phyloP scores from a whole-genome alignment of 75 land plant species.

The Isoetes taiwanensis region DNA sequence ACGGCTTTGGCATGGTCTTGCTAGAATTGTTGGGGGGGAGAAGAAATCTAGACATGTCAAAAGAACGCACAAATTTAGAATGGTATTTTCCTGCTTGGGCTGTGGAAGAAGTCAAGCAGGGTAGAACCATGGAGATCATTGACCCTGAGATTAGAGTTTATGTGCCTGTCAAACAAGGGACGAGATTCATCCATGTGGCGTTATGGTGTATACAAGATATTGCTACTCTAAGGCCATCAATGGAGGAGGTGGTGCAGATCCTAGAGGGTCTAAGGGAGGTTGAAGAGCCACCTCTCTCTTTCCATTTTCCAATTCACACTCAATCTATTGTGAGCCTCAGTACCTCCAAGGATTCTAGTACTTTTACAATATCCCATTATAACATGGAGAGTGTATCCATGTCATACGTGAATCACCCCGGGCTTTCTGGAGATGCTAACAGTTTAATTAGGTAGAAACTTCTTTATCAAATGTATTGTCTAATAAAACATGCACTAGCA shows the following conservation, averaged over 20 bases:
- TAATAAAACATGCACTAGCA: too few species aligned
- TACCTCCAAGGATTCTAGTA: not conserved
- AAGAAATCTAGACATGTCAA: not conserved
- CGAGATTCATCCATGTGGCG: not conserved
- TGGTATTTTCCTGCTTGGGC: conserved; percentile 7
- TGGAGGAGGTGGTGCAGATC: conserved; percentile 6
- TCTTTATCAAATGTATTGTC: too few species aligned
- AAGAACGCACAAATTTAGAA: not conserved
- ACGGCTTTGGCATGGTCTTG: conserved; percentile 8
- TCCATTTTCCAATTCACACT: conserved; percentile 1
- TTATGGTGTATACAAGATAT: conserved; percentile 2
- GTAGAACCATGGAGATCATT: not conserved
- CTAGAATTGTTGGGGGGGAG: conserved; percentile 7
- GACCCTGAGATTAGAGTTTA: not conserved
- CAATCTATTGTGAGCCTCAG: not conserved
- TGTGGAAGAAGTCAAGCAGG: not conserved
- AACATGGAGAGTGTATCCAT: conserved; percentile 7
- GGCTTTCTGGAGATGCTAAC: not conserved
- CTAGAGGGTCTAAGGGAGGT: not conserved
- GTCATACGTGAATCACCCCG: conserved; percentile 1
- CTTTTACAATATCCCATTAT: too few species aligned
- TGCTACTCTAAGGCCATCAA: not conserved
- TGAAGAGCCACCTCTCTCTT: not conserved
- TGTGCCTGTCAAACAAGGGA: not conserved
- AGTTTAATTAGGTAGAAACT: conserved; percentile 1